phyloP scores from a whole-genome alignment of 805 yeast species.

The Lipomyces yamanashiensis region DNA sequence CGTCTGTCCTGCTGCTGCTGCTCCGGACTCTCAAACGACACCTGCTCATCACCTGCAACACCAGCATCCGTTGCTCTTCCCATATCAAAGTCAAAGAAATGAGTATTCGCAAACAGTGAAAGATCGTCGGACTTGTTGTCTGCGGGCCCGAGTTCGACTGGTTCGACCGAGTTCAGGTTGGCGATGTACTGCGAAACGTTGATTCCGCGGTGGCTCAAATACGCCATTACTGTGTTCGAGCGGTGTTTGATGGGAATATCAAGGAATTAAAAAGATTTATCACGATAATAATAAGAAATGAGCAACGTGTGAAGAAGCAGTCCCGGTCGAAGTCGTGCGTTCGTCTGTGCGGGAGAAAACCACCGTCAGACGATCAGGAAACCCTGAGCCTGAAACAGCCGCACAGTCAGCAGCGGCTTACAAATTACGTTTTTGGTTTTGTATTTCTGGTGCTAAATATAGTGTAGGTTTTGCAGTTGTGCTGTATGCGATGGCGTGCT shows the following conservation, averaged over 20 bases:
- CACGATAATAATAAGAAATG: neutral
- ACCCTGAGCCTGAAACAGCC: too few relatives aligned
- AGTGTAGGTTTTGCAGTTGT: too few relatives aligned
- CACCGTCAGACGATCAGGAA: too few relatives aligned
- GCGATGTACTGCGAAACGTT: constrained; percentile 45
- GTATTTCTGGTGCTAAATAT: too few relatives aligned
- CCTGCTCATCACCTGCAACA: constrained; percentile 42
- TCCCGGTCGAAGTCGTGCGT: too few relatives aligned
- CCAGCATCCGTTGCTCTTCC: constrained; percentile 51
- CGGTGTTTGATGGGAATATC: neutral
- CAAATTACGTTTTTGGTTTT: too few relatives aligned
- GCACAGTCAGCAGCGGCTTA: too few relatives aligned
- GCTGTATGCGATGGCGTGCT: too few relatives aligned
- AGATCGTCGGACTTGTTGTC: constrained; percentile 45
- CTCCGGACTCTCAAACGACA: constrained; percentile 3
- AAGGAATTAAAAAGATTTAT: neutral
- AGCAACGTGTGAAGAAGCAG: too few relatives aligned
- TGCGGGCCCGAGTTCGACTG: constrained; percentile 34
- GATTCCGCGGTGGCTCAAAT: constrained; percentile 37
- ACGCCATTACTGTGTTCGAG: constrained; percentile 27
- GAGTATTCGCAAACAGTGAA: constrained; percentile 50
- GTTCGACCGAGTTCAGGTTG: constrained; percentile 44
- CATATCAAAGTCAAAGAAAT: constrained; percentile 52
- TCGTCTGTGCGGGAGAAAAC: too few relatives aligned
- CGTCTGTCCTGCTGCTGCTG: constrained; percentile 4